Percentiles rank a stretch among this genome's conserved stretches.
Evolutionary conservation across 257 asterid genomes (phyloP).

Genomic region (Capsicum rhomboideum): DNA sequence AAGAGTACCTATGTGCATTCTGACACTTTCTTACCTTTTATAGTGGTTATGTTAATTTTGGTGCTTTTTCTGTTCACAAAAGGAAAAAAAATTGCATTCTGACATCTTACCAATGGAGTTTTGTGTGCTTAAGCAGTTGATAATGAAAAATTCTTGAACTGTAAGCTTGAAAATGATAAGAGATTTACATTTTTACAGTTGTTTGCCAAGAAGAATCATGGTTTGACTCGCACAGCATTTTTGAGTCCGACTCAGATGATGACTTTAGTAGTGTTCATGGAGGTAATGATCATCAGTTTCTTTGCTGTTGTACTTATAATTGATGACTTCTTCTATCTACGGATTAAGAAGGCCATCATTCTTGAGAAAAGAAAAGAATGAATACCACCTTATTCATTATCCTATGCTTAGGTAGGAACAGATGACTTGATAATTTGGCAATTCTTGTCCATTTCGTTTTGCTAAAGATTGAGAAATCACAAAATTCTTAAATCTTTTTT

Average conservation of each 20-base stretch:
- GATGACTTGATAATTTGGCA: no score
- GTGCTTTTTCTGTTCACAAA: not conserved
- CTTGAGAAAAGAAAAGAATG: not conserved
- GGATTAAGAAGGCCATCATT: not conserved
- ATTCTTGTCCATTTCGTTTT: no score
- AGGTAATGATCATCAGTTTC: constrained; percentile 38
- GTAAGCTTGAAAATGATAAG: not conserved
- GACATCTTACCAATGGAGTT: not conserved
- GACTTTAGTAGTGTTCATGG: constrained; percentile 86
- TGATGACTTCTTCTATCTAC: not conserved
- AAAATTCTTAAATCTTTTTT: not conserved
- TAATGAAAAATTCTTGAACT: not conserved
- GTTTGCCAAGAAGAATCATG: constrained; percentile 77
- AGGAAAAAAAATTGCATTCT: not conserved
- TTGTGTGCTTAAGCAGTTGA: not conserved
- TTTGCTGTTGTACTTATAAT: not conserved
- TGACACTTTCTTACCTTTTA: not conserved
- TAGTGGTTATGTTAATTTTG: not conserved
- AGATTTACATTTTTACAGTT: constrained; percentile 36
- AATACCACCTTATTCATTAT: no score
- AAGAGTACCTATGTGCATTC: not conserved
- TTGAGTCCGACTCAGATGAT: constrained; percentile 92
- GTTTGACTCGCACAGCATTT: constrained; percentile 82
- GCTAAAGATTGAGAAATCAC: not conserved
- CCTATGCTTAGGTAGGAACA: no score